Conservation (phyloP, 2,329 filamentous ascomycete genomes). For the Colletotrichum musae region DNA sequence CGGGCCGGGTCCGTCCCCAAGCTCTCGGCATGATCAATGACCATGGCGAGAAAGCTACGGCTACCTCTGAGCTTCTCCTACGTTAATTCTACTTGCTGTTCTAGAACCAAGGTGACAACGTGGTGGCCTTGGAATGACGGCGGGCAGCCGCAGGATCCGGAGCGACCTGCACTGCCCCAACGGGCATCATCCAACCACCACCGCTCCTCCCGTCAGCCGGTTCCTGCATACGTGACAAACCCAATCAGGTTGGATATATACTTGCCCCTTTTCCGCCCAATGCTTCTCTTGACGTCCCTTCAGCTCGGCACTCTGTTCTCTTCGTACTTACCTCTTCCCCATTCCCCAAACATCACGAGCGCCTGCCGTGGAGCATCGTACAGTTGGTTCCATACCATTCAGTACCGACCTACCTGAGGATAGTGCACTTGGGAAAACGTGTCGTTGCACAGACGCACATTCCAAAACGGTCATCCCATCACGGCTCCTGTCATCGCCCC, state of each 20-base stretch:
- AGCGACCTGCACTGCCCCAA: not conserved
- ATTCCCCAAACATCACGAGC: too few species aligned
- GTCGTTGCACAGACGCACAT: slow-evolving; percentile 10
- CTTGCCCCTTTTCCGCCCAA: not conserved
- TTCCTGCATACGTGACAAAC: slow-evolving; percentile 11
- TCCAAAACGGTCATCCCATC: slow-evolving; percentile 26
- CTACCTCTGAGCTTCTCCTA: too few species aligned
- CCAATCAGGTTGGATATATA: not conserved
- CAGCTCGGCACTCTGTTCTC: too few species aligned
- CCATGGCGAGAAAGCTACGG: too few species aligned
- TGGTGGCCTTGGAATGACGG: not conserved
- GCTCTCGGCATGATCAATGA: too few species aligned
- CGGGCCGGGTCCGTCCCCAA: too few species aligned
- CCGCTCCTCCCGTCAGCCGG: not conserved
- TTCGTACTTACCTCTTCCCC: too few species aligned
- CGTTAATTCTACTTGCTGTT: too few species aligned
- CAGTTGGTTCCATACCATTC: too few species aligned
- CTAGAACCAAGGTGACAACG: not conserved
- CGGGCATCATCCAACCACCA: not conserved
- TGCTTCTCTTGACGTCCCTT: not conserved
- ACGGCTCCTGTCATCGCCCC: not conserved
- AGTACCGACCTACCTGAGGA: too few species aligned
- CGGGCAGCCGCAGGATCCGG: slow-evolving; percentile 3
- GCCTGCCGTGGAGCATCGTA: too few species aligned
- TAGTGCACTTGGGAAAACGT: not conserved